A percentile compares a stretch with the other conserved stretches of the same genome.
phyloP scores from a whole-genome alignment of 345 rosid species.

The Aurinia saxatilis region DNA sequence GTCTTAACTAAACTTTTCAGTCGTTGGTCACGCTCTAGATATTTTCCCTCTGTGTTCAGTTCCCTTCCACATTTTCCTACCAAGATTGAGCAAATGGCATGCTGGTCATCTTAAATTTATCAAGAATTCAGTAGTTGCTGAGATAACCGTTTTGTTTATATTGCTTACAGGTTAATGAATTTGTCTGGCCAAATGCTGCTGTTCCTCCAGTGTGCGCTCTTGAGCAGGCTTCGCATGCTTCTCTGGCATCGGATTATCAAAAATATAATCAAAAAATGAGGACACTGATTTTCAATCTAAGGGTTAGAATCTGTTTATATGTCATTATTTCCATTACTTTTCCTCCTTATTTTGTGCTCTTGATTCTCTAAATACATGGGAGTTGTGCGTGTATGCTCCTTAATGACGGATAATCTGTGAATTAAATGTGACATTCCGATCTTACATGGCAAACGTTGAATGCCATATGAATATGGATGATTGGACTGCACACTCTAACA shows the following conservation, averaged over 20 bases:
- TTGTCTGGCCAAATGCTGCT: constrained; percentile 88
- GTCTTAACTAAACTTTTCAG: constrained; percentile 15
- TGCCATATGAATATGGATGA: neutral
- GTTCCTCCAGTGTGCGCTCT: constrained; percentile 69
- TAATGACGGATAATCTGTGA: neutral
- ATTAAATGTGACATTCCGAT: neutral
- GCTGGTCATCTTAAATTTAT: neutral
- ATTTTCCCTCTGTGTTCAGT: neutral
- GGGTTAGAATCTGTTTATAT: constrained; percentile 40
- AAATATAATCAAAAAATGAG: constrained; percentile 92
- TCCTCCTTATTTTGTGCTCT: neutral
- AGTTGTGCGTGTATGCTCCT: neutral
- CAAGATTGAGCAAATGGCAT: neutral
- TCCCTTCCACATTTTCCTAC: neutral
- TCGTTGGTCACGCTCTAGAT: neutral
- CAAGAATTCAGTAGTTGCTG: constrained; percentile 9
- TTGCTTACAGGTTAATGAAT: constrained; percentile 41
- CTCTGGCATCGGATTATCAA: constrained; percentile 65
- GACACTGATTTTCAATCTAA: constrained; percentile 74
- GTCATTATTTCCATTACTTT: neutral
- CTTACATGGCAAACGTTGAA: neutral
- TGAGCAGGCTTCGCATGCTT: constrained; percentile 73
- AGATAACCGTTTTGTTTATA: neutral
- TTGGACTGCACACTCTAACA: neutral
- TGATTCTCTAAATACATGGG: neutral